Evolutionary conservation across 169 alveolate species (phyloP), one percentile per base, ranked within the genome.

Genomic region (Plasmodium cynomolgi): DNA sequence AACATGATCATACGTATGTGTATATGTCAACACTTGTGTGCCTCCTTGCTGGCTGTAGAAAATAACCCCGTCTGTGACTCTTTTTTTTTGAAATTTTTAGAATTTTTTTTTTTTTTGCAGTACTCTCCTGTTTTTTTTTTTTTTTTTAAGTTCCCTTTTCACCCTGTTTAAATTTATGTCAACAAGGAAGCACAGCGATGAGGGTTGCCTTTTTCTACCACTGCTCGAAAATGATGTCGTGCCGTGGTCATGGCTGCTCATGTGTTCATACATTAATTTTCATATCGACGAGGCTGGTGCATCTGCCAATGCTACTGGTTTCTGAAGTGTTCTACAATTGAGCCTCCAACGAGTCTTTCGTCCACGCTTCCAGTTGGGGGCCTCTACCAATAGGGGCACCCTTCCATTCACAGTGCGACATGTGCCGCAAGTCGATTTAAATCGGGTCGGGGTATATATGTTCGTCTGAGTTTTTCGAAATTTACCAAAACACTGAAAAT

Each of bases 131-230:
- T 62, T 62, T 62, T 62, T n/a, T 62, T 62, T 58, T 58, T 68
- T 68, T 68, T 68, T 68, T 68, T 68, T 6, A 68, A 68, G 39
- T 68, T 68, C 77, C n/a, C n/a, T 68, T 68, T 68, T 68, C 77
- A 68, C 37, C n/a, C 77, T 68, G 39, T 68, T 68, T 26, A 68
- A 68, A 68, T 68, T 68, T 23, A 17, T 20, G 15, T 23, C 1
- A 20, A 68, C 77, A 11, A 11, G 15, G 2, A 26, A 68, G n/a
- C 39, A 68, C 31, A 3, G 13, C 77, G n/a, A 23, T 68, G 77
- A 68, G n/a, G n/a, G 6, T 23, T 50, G 15, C 8, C 62, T 3
- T 15, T 50, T 50, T 3, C 26, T 50, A 15, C 6, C 20, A 50
- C 13, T 50, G 1, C 17, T 50, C 13, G 62, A 50, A 50, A 15